phyloP scores from a whole-genome alignment of 2,329 filamentous ascomycete genomes.

The Fusarium verticillioides region DNA sequence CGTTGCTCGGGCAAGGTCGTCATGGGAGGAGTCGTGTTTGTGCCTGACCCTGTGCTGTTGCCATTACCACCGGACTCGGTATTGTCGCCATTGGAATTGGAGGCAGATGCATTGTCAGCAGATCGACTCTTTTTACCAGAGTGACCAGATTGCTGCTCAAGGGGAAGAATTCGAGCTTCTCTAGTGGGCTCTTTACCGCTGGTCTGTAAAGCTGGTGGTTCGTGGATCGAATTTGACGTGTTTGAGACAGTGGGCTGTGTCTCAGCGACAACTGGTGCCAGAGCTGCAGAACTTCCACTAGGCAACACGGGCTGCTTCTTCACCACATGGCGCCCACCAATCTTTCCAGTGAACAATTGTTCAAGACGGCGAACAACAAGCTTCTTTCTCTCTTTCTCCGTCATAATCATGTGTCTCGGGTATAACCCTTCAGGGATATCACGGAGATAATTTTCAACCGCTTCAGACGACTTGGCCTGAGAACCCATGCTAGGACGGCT shows the following conservation, averaged over 20 bases:
- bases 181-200: slow-evolving; percentile 50
- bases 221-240: slow-evolving; percentile 47
- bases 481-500: slow-evolving; percentile 51
- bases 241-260: slow-evolving; percentile 37
- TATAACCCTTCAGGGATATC: slow-evolving; percentile 78
- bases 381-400: slow-evolving; percentile 80
- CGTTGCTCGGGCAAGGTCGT: slow-evolving; percentile 71
- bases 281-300: slow-evolving; percentile 8
- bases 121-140: slow-evolving; percentile 55
- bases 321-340: slow-evolving; percentile 54
- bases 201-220: slow-evolving; percentile 43
- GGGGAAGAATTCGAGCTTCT: slow-evolving; percentile 61
- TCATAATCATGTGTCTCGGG: slow-evolving; percentile 70
- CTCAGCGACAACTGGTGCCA: slow-evolving; percentile 42
- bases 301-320: slow-evolving; percentile 39
- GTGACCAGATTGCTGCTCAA: slow-evolving; percentile 43
- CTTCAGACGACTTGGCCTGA: slow-evolving; percentile 58
- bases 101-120: slow-evolving; percentile 57
- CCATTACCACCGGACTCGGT: slow-evolving; percentile 56
- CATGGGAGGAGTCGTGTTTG: slow-evolving; percentile 55
- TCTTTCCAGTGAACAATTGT: slow-evolving; percentile 82
- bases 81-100: slow-evolving; percentile 61
- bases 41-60: slow-evolving; percentile 46
- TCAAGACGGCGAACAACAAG: slow-evolving; percentile 80
- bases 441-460: slow-evolving; percentile 75